Base-by-base conservation (phyloP, 768 basidiomycete species). In the Cystoderma amianthinum region DNA sequence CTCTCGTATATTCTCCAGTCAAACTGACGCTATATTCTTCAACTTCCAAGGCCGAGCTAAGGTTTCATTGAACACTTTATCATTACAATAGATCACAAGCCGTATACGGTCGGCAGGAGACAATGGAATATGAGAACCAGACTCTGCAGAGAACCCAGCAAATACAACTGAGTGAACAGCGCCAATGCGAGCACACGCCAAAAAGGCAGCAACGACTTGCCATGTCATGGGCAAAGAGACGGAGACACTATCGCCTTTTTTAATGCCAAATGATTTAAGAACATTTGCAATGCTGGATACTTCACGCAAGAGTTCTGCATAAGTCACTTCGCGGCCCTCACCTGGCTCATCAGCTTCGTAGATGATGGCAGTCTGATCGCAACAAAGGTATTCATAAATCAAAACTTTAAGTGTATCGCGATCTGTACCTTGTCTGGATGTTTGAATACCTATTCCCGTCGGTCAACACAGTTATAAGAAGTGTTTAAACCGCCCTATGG, bases 121-220 rank as follows among this genome's bases (percentile, higher is more conserved):
- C n/a, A n/a, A n/a, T n/a, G n/a, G n/a, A n/a, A n/a, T n/a, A n/a
- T n/a, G n/a, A n/a, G n/a, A n/a, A n/a, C n/a, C n/a, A n/a, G 87
- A 84, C 64, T 99, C 95, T 6, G 94, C 81, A 6, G 85, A 89
- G 71, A 99, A 99, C 4, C 95, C 95, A 36, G 95, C 95, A 48
- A 99, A 99, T 43, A 99, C 84, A 55, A 96, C 95, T 5, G 92
- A 94, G 67, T 99, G 95, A 36, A 98, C 71, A 17, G 95, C 95
- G 17, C 95, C 95, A 51, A 99, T 88, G 49, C 95, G 85, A 3
- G 95, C 94, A 59, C 95, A 98, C 4, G 95, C 95, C 43, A 99
- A 84, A 82, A 99, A 92, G 32, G 95, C 89, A 35, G 90, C 93
- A 38, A 87, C 90, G 15, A 95, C 82, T 50, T 97, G 92, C 90